A percentile compares a stretch with the other conserved stretches of the same genome.
Evolutionary conservation across 1,284 basidiomycete species (phyloP).

Genomic region (Blastosporella zonata): DNA sequence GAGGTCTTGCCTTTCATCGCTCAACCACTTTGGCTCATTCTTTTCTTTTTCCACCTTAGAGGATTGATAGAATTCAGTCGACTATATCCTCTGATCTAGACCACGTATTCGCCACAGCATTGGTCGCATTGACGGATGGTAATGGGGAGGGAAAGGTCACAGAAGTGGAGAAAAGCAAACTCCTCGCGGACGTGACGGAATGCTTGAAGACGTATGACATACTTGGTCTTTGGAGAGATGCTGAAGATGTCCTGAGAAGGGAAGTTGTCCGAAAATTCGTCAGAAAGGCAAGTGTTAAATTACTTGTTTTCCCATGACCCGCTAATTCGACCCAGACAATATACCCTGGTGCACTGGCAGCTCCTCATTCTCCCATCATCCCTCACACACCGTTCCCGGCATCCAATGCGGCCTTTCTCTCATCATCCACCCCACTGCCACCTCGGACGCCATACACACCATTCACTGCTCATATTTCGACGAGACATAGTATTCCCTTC

Average conservation of each 20-base stretch:
- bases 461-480: constrained; percentile 58
- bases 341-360: constrained; percentile 62
- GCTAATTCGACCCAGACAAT: constrained; percentile 52
- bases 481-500: constrained; percentile 45
- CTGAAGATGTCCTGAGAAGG: constrained; percentile 77
- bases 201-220: constrained; percentile 83
- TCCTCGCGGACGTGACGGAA: constrained; percentile 64
- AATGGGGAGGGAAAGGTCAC: constrained; percentile 43
- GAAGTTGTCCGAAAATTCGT: constrained; percentile 74
- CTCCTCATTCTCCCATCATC: constrained; percentile 69
- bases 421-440: constrained; percentile 32
- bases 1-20: constrained; percentile 21
- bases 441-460: constrained; percentile 69
- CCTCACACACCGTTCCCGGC: constrained; percentile 66
- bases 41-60: constrained; percentile 39
- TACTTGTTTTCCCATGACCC: background rate
- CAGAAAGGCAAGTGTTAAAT: constrained; percentile 53
- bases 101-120: constrained; percentile 64
- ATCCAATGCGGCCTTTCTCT: constrained; percentile 24
- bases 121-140: constrained; percentile 45
- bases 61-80: constrained; percentile 76
- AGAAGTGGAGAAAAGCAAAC: constrained; percentile 65
- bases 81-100: constrained; percentile 84
- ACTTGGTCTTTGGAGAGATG: constrained; percentile 78
- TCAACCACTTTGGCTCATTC: constrained; percentile 15